phyloP scores from a whole-genome alignment of 305 asterid species.

The Withania somnifera region DNA sequence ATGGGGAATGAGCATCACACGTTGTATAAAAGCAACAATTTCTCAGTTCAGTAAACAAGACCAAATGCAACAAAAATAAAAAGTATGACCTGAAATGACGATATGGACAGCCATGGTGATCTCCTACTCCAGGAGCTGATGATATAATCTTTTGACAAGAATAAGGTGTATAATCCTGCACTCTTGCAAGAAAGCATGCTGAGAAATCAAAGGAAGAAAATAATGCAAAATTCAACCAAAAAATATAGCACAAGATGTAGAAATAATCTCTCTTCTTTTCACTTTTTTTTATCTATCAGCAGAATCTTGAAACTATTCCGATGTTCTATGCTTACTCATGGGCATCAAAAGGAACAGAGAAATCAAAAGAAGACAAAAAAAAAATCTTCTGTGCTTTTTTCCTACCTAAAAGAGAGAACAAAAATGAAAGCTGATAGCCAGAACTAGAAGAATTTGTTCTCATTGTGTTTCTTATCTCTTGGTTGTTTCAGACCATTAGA shows the following conservation, averaged over 20 bases:
- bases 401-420: neutral
- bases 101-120: constrained; percentile 92
- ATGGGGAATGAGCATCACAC: neutral
- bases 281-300: neutral
- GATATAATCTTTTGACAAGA: constrained; percentile 85
- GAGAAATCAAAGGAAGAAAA: neutral
- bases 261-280: neutral
- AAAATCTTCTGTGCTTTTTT: neutral
- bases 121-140: constrained; percentile 79
- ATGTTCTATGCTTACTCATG: neutral
- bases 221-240: neutral
- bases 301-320: neutral
- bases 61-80: neutral
- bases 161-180: constrained; percentile 95
- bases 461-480: neutral
- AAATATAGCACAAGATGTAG: neutral
- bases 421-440: neutral
- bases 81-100: constrained; percentile 81
- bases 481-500: neutral
- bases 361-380: neutral
- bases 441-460: neutral
- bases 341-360: neutral
- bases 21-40: neutral
- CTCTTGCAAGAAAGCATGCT: neutral
- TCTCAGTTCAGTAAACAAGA: constrained; percentile 2